Conservation (phyloP, 2,329 filamentous ascomycete genomes). For the Trichoderma sp. region DNA sequence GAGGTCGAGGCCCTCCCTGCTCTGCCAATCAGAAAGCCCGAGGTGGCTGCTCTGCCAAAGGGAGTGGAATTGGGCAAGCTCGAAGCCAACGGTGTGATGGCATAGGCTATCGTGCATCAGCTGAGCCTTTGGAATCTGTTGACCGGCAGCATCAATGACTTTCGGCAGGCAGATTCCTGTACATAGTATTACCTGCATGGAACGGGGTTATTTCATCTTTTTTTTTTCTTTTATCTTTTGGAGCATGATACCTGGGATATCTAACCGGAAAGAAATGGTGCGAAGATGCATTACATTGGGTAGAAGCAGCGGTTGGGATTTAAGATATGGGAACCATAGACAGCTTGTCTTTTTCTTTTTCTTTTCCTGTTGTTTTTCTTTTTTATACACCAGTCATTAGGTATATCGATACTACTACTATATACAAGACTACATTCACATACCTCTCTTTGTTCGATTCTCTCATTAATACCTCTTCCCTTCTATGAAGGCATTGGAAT, state of each 20-base stretch:
- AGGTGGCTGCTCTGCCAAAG: background rate
- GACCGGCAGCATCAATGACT: background rate
- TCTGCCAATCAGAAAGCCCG: background rate
- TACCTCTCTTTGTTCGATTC: background rate
- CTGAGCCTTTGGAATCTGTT: background rate
- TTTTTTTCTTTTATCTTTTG: background rate
- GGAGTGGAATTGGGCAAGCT: conserved; percentile 13
- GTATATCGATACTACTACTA: background rate
- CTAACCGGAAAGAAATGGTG: background rate
- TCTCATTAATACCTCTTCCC: no score
- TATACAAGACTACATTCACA: background rate
- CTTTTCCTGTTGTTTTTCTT: background rate
- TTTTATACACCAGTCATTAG: background rate
- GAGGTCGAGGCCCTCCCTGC: conserved; percentile 23
- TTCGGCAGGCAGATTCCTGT: background rate
- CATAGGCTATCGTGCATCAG: background rate
- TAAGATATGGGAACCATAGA: conserved; percentile 2
- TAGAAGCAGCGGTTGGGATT: conserved; percentile 4
- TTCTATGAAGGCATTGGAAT: background rate
- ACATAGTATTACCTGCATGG: background rate
- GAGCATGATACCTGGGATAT: conserved; percentile 16
- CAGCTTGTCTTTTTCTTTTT: background rate
- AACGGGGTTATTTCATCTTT: background rate
- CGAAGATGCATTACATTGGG: background rate
- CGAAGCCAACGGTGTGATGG: background rate